Conservation (phyloP, 257 asterid species). For the Ajuga chamaepitys region DNA sequence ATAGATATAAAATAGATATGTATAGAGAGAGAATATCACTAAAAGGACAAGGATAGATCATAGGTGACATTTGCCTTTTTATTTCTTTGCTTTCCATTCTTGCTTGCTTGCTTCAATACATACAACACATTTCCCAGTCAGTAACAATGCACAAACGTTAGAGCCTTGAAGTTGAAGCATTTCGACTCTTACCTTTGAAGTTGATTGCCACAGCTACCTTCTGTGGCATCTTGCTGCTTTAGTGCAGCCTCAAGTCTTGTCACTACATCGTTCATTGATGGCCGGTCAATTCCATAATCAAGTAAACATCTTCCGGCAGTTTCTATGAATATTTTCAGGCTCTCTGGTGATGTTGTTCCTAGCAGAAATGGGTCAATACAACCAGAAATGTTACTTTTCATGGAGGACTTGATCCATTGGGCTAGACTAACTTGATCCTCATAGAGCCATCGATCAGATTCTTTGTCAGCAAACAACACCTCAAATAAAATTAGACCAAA, state of each 20-base stretch:
- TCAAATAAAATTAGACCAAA: slow-evolving; percentile 50
- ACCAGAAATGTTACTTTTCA: slow-evolving; percentile 30
- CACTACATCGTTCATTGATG: slow-evolving; percentile 43
- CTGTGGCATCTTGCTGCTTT: slow-evolving; percentile 46
- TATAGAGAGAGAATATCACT: too few species aligned
- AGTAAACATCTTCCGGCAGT: slow-evolving; percentile 53
- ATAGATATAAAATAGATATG: too few species aligned
- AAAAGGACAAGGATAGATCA: too few species aligned
- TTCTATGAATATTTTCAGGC: slow-evolving; percentile 41
- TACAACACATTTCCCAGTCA: too few species aligned
- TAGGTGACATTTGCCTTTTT: too few species aligned
- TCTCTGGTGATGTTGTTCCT: slow-evolving; percentile 40
- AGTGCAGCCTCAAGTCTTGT: slow-evolving; percentile 49
- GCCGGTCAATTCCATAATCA: slow-evolving; percentile 39
- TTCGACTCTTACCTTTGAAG: too few species aligned
- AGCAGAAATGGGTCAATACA: slow-evolving; percentile 44
- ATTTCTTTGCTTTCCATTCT: too few species aligned
- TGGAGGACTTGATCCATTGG: slow-evolving; percentile 49
- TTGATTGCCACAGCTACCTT: slow-evolving; percentile 22
- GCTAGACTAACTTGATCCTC: slow-evolving; percentile 55
- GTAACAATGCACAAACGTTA: too few species aligned
- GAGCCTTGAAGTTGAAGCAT: too few species aligned
- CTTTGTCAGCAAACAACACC: slow-evolving; percentile 43
- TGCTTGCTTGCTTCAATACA: too few species aligned
- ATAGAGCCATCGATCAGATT: slow-evolving; percentile 40